Base-by-base conservation (phyloP, 371 early-diverging fungal genomes). In the Circinella minor region DNA sequence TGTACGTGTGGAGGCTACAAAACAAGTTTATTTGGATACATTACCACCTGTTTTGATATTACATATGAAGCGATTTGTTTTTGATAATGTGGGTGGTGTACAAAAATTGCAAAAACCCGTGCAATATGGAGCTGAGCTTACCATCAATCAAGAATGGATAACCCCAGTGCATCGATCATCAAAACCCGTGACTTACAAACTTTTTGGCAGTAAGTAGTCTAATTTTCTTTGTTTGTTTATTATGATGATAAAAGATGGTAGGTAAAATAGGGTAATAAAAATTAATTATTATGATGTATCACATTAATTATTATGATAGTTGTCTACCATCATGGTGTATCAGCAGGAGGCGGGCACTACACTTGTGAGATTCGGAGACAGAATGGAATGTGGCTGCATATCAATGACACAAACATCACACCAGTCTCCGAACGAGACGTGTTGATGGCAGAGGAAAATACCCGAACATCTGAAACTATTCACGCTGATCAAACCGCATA, bases 261-360 rank as follows among this genome's bases (percentile, higher is more conserved):
- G 51, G 34, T 76, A 76, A 77, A 67, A 75, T 13, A 48, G 64
- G 73, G 13, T 69, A 51, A 15, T 8, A 17, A 51, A 49, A 17
- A 65, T 36, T 54, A 60, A n/a, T 13, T 15, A n/a, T n/a, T 8
- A 51, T 36, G 67, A 63, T 11, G 60, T 65, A 8, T 74, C 77
- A n/a, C 55, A 38, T 17, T 17, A 34, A 17, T 18, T 1, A 8
- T 15, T 55, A 7, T 71, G 27, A 72, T 81, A 78, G 97, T 96
- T 55, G 94, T 99, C 9, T 95, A 98, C 79, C 99, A 99, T 80
- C 99, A 98, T 77, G 98, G 99, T 15, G 77, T 83, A 65, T 85
- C 86, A 36, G 94, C 97, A 36, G 90, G 88, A 13, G 98, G 96
- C 48, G 99, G 99, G 7, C 99, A 99, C 76, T 99, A 99, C 80